Evolutionary conservation across 2,329 filamentous ascomycete genomes (phyloP).

Genomic region (Beauveria asiatica): DNA sequence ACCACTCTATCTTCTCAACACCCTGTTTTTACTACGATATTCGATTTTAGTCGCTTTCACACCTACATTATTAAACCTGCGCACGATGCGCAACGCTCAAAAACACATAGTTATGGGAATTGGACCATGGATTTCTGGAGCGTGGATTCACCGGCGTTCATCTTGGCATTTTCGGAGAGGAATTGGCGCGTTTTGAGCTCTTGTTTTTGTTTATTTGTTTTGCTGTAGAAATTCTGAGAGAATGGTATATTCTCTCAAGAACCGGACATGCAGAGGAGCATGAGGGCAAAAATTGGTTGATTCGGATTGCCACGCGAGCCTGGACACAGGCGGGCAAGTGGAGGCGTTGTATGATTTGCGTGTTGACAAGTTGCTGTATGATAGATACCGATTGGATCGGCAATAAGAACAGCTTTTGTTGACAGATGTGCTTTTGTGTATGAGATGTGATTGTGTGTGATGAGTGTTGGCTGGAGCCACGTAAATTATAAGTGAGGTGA

Average conservation of each 20-base stretch:
- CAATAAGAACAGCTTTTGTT: conserved; percentile 6
- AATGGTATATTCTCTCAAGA: conserved; percentile 5
- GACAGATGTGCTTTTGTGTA: neutral
- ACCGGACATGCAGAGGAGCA: neutral
- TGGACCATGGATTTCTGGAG: conserved; percentile 13
- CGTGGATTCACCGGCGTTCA: conserved; percentile 10
- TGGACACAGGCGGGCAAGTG: conserved; percentile 5
- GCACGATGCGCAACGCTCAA: conserved; percentile 13
- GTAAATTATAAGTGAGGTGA: no score
- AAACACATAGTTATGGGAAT: conserved; percentile 10
- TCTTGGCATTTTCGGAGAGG: conserved; percentile 12
- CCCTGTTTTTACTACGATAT: conserved; percentile 23
- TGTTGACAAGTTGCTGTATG: conserved; percentile 7
- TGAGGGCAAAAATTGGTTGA: conserved; percentile 8
- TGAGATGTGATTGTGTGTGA: neutral
- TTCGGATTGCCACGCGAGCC: conserved; percentile 7
- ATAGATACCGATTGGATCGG: conserved; percentile 10
- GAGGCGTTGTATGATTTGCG: conserved; percentile 8
- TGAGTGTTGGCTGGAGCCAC: no score
- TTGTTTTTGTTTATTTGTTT: neutral
- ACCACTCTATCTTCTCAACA: conserved; percentile 12
- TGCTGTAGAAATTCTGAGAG: conserved; percentile 7
- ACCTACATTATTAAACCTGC: conserved; percentile 11
- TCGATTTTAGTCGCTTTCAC: conserved; percentile 20
- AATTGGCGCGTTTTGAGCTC: conserved; percentile 5